Base-by-base conservation (phyloP, 2,329 filamentous ascomycete species). In the Fusarium multiceps region DNA sequence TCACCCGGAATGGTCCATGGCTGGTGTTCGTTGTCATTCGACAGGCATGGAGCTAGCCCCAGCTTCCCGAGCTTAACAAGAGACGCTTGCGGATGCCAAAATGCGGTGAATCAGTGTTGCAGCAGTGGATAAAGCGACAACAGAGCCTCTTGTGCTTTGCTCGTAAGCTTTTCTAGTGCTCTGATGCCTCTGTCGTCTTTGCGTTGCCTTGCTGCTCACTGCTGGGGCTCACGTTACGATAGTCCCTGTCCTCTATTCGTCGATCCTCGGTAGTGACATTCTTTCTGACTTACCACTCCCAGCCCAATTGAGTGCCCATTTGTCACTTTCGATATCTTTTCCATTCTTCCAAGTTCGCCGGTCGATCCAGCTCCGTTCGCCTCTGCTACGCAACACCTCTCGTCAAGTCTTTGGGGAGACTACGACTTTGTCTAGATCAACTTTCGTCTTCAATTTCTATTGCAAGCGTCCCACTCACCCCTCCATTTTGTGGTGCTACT, bases 71-170 rank as follows among this genome's bases (percentile, higher is more conserved):
- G 57, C 55, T 63, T 63, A 49, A 71, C 60, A 70, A 59, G 60
- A 66, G 63, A 60, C 72, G 57, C 61, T 53, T 67, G 69, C 67
- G 68, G 64, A 66, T 65, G 69, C 65, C 73, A 75, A 75, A 75
- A 74, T 75, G 74, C 74, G 74, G 74, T 75, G 74, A 75, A 75
- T 74, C 65, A 50, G 54, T 53, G 45, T 54, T 63, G 55, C 54
- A 66, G 55, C 57, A 60, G 49, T 68, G 57, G 46, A 63, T 57
- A 62, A 57, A 66, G 61, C 57, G 7, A 25, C 56, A 66, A 45
- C 64, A 49, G 63, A 67, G 66, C 67, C 63, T 69, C 69, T 63
- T 66, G 51, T 66, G 42, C 47, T 50, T 50, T 50, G 53, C 25
- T 58, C 63, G 40, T 59, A 45, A 55, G 63, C 55, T 58, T 42